Conservation (phyloP, 345 rosid species). For the Anastatica hierochuntica region DNA sequence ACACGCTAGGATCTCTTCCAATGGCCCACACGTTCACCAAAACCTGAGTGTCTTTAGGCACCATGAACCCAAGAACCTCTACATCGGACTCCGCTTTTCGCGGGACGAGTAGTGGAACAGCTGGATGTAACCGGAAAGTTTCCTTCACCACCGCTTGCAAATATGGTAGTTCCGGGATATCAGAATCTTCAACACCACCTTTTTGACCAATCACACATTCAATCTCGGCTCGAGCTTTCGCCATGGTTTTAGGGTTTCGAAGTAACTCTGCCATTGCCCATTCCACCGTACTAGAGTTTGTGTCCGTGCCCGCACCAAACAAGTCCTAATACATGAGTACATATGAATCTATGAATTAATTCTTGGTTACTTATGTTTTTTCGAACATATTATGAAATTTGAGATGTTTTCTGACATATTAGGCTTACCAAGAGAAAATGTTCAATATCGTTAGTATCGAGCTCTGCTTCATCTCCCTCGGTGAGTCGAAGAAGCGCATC, state of each 20-base stretch:
- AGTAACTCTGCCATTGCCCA: slow-evolving; percentile 32
- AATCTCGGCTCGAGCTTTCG: slow-evolving; percentile 21
- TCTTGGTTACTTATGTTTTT: too few relatives aligned
- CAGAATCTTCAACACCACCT: slow-evolving; percentile 22
- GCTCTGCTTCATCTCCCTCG: slow-evolving; percentile 17
- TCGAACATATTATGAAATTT: too few relatives aligned
- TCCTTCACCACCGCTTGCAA: slow-evolving; percentile 35
- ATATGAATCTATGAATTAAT: too few relatives aligned
- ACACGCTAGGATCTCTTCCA: slow-evolving; percentile 29
- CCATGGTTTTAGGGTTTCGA: slow-evolving; percentile 8
- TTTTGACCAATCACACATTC: slow-evolving; percentile 22
- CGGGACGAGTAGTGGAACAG: slow-evolving; percentile 31
- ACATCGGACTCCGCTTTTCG: slow-evolving; percentile 18
- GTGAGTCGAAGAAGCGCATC: slow-evolving; percentile 23
- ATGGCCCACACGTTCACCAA: slow-evolving; percentile 31
- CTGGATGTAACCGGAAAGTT: slow-evolving; percentile 34
- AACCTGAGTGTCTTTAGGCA: slow-evolving; percentile 29
- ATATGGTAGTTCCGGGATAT: slow-evolving; percentile 22
- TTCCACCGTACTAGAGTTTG: slow-evolving; percentile 28
- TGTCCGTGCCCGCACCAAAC: slow-evolving; percentile 37
- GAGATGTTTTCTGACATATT: too few relatives aligned
- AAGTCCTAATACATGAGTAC: slow-evolving; percentile 24
- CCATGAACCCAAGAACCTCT: slow-evolving; percentile 16
- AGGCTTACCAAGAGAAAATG: slow-evolving; percentile 27
- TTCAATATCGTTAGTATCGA: slow-evolving; percentile 11